phyloP scores from a whole-genome alignment of 2,329 filamentous ascomycete genomes.

The Mycogone perniciosa region DNA sequence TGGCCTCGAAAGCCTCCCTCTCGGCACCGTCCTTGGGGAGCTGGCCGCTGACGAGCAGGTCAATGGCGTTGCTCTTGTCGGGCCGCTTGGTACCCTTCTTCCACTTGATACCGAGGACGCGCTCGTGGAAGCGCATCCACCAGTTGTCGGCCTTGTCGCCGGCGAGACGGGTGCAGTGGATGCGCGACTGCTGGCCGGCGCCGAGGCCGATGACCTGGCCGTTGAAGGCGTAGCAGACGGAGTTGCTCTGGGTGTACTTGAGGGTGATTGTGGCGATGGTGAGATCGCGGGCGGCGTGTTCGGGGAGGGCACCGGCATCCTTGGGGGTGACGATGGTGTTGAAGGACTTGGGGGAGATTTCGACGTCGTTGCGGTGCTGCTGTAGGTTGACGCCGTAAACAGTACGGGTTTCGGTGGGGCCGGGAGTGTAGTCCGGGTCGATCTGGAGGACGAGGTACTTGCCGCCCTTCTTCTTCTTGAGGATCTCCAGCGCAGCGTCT shows the following conservation, averaged over 20 bases:
- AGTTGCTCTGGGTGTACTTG: slow-evolving; percentile 99
- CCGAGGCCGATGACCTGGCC: slow-evolving; percentile 92
- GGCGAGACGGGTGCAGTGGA: slow-evolving; percentile 95
- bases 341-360: slow-evolving; percentile 82
- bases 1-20: slow-evolving; percentile 75
- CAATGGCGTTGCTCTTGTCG: slow-evolving; percentile 97
- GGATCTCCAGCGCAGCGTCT: slow-evolving; percentile 77
- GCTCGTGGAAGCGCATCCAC: slow-evolving; percentile 98
- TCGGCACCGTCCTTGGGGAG: slow-evolving; percentile 79
- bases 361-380: slow-evolving; percentile 88
- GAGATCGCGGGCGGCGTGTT: slow-evolving; percentile 78
- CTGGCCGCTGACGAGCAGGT: slow-evolving; percentile 86
- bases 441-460: slow-evolving; percentile 96
- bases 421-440: slow-evolving; percentile 77
- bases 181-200: slow-evolving; percentile 93
- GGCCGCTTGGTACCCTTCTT: slow-evolving; percentile 95
- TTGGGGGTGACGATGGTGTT: slow-evolving; percentile 80
- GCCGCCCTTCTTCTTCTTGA: slow-evolving; percentile 97
- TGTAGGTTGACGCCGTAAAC: slow-evolving; percentile 85
- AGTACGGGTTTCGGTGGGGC: slow-evolving; percentile 74
- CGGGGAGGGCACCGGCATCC: slow-evolving; percentile 63
- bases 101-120: slow-evolving; percentile 84
- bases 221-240: slow-evolving; percentile 92
- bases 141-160: slow-evolving; percentile 99
- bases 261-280: slow-evolving; percentile 94